Percentiles rank a stretch among this genome's conserved stretches.
Conservation (phyloP, 2,329 filamentous ascomycete species). For the Paracoccidioides brasiliensis region DNA sequence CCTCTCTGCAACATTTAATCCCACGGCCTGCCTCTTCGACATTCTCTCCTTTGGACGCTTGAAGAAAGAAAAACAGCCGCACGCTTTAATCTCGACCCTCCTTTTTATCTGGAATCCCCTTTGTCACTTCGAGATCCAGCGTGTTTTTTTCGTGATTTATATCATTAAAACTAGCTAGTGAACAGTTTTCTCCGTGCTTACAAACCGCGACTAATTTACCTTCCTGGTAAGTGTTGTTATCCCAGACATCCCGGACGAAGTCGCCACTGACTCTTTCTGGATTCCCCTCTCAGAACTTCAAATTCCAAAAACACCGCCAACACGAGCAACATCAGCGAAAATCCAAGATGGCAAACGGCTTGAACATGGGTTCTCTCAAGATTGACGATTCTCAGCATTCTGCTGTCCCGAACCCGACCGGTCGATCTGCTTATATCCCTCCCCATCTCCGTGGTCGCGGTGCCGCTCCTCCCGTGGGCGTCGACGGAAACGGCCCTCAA, state of each 20-base stretch:
- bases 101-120: not conserved
- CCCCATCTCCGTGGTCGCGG: conserved; percentile 44
- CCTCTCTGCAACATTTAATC: not conserved
- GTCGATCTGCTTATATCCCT: conserved; percentile 52
- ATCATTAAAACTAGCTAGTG: not conserved
- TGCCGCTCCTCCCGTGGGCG: conserved; percentile 21
- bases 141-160: not conserved
- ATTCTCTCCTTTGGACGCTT: not conserved
- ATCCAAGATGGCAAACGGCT: conserved; percentile 38
- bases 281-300: not conserved
- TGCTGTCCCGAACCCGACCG: conserved; percentile 32
- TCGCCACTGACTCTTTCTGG: not conserved
- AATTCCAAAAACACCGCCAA: not conserved
- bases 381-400: conserved; percentile 53
- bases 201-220: not conserved
- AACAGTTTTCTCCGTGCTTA: too few species aligned
- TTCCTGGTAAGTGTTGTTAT: not conserved
- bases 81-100: not conserved
- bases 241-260: not conserved
- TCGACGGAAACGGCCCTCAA: conserved; percentile 25
- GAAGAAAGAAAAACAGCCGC: not conserved
- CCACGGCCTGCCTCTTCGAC: not conserved
- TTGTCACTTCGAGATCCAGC: not conserved
- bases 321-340: not conserved
- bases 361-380: conserved; percentile 44